Evolutionary conservation across 129 eudicot genomes (phyloP).

Genomic region (Oenanthe sinensis): DNA sequence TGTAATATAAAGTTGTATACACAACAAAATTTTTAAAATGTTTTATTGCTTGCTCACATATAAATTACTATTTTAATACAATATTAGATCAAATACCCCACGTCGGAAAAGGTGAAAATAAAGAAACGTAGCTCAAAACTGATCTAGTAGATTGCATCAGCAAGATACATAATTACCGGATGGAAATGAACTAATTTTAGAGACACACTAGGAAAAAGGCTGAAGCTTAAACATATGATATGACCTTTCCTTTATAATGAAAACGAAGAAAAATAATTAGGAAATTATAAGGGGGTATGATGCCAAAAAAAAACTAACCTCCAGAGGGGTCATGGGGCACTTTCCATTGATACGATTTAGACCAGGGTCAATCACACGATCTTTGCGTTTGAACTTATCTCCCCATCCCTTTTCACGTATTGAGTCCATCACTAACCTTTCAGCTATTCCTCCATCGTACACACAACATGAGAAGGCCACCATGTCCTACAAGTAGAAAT

Average conservation of each 20-base stretch:
- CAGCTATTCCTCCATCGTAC: slow-evolving; percentile 62
- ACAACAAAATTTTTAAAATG: neutral
- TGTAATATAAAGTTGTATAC: neutral
- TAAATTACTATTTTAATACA: neutral
- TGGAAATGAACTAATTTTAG: neutral
- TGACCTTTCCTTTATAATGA: neutral
- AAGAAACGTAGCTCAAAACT: neutral
- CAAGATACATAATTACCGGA: neutral
- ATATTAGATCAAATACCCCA: neutral
- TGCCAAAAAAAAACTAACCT: slow-evolving; percentile 44
- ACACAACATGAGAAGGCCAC: slow-evolving; percentile 79
- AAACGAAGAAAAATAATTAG: neutral
- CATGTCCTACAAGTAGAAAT: slow-evolving; percentile 51
- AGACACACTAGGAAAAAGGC: neutral
- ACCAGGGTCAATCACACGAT: slow-evolving; percentile 41
- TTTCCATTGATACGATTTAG: slow-evolving; percentile 55
- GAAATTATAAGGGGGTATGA: neutral
- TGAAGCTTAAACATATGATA: neutral
- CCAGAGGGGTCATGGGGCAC: slow-evolving; percentile 89
- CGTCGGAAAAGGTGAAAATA: neutral
- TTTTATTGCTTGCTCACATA: neutral
- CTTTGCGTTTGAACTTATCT: slow-evolving; percentile 54
- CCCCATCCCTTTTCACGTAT: slow-evolving; percentile 80
- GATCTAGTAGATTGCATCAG: neutral
- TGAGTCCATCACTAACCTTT: slow-evolving; percentile 48